A percentile compares a stretch with the other conserved stretches of the same genome.
Evolutionary conservation across 306 rosid species (phyloP).

Genomic region (Acacia confusa): DNA sequence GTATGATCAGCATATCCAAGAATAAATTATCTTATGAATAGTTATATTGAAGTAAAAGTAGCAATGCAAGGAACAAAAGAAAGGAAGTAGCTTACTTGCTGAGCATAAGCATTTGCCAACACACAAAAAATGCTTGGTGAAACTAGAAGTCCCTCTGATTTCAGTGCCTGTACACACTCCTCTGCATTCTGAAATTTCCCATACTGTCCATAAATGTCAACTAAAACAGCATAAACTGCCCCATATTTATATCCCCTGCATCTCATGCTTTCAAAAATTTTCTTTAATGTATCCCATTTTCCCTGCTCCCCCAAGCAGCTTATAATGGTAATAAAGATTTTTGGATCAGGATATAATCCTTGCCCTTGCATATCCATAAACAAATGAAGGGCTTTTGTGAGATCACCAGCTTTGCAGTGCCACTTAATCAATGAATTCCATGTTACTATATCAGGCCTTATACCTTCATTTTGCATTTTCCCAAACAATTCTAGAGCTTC

Average conservation of each 20-base stretch:
- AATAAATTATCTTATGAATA: background rate
- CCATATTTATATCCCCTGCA: slow-evolving; percentile 53
- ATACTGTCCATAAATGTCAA: slow-evolving; percentile 77
- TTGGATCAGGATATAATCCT: slow-evolving; percentile 81
- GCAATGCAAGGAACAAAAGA: background rate
- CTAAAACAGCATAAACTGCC: slow-evolving; percentile 60
- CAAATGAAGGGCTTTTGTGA: slow-evolving; percentile 52
- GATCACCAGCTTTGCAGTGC: slow-evolving; percentile 65
- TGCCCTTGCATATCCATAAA: slow-evolving; percentile 67
- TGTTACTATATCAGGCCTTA: slow-evolving; percentile 63
- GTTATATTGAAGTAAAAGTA: background rate
- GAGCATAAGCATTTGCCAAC: slow-evolving; percentile 80
- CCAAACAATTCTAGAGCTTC: slow-evolving; percentile 65
- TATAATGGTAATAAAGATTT: slow-evolving; percentile 65
- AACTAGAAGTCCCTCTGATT: slow-evolving; percentile 56
- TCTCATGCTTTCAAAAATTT: slow-evolving; percentile 60
- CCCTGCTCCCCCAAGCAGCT: slow-evolving; percentile 77
- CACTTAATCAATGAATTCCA: slow-evolving; percentile 73
- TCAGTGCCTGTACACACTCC: slow-evolving; percentile 62
- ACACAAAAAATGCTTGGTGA: slow-evolving; percentile 61
- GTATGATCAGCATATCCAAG: background rate
- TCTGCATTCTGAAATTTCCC: slow-evolving; percentile 65
- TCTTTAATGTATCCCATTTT: slow-evolving; percentile 65
- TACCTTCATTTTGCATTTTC: slow-evolving; percentile 61
- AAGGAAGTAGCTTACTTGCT: slow-evolving; percentile 51